phyloP scores from a whole-genome alignment of 306 rosid species.

The Casuarina equisetifolia region DNA sequence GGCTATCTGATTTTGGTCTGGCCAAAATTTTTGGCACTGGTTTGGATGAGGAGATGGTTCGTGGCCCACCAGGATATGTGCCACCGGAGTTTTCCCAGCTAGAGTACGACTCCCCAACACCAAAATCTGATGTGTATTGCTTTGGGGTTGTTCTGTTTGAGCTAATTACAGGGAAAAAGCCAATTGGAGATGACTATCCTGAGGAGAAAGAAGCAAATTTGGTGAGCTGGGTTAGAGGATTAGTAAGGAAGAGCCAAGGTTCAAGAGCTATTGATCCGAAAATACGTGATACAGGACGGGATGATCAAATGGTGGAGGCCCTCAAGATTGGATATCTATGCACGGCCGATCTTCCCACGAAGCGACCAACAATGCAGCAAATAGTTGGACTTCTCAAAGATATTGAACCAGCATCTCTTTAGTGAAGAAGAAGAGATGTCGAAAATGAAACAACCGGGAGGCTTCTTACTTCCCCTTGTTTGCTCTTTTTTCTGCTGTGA shows the following conservation, averaged over 20 bases:
- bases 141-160: conserved; percentile 89
- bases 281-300: conserved; percentile 57
- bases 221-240: conserved; percentile 86
- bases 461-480: conserved; percentile 28
- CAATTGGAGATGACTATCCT: conserved; percentile 78
- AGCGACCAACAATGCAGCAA: conserved; percentile 97
- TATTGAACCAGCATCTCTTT: conserved; percentile 57
- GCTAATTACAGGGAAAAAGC: conserved; percentile 82
- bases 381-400: conserved; percentile 97
- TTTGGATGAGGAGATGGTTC: conserved; percentile 76
- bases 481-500: conserved; percentile 13
- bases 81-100: conserved; percentile 79
- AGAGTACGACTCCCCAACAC: conserved; percentile 64
- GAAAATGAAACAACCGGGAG: conserved; percentile 8
- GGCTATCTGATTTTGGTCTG: conserved; percentile 91
- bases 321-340: conserved; percentile 91
- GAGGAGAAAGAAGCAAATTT: conserved; percentile 74
- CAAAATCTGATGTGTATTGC: conserved; percentile 94
- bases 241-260: conserved; percentile 69
- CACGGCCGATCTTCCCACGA: conserved; percentile 92
- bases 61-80: conserved; percentile 72
- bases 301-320: conserved; percentile 84
- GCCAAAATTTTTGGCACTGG: conserved; percentile 85
- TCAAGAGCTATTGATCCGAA: conserved; percentile 76
- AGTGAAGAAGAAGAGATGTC: conserved; percentile 31